These are phyloP conservation scores for Globisporangium middletonii DNA, from an alignment of 352 stramenopile species.

Conservation along the genomic window DNA sequence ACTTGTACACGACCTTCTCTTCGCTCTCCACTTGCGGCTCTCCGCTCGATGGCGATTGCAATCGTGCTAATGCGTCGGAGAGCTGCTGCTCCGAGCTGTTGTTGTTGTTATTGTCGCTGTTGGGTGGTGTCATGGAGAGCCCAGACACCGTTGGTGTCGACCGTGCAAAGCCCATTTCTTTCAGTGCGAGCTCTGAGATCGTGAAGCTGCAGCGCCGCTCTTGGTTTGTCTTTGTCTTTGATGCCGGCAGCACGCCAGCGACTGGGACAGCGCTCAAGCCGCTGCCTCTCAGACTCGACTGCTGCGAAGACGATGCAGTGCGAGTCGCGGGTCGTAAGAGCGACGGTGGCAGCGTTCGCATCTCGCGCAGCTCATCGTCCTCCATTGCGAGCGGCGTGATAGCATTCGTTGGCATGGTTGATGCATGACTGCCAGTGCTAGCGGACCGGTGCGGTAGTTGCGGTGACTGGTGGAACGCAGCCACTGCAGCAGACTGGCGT, in stretches of 20 bases:
- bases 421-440: conserved; percentile 4
- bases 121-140: neutral
- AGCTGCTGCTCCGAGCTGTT: conserved; percentile 1
- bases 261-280: too few species aligned
- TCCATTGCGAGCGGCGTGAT: neutral
- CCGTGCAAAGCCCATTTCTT: conserved; percentile 36
- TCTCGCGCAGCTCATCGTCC: neutral
- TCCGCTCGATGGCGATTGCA: neutral
- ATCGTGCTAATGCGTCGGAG: too few species aligned
- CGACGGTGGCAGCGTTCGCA: neutral
- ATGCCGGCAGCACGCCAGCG: neutral
- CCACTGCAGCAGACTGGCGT: neutral
- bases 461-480: too few species aligned
- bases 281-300: neutral
- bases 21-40: conserved; percentile 11
- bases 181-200: conserved; percentile 42
- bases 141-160: conserved; percentile 15
- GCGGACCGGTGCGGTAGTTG: neutral
- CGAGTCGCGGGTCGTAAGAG: neutral
- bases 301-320: neutral
- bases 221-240: conserved; percentile 20
- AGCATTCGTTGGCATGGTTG: neutral
- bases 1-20: conserved; percentile 33
- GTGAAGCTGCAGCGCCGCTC: conserved; percentile 61
- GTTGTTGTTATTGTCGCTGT: conserved; percentile 1